Percentiles rank a stretch among this genome's conserved stretches.
Conservation (phyloP, 2,329 filamentous ascomycete genomes). For the Mariannaea elegans region DNA sequence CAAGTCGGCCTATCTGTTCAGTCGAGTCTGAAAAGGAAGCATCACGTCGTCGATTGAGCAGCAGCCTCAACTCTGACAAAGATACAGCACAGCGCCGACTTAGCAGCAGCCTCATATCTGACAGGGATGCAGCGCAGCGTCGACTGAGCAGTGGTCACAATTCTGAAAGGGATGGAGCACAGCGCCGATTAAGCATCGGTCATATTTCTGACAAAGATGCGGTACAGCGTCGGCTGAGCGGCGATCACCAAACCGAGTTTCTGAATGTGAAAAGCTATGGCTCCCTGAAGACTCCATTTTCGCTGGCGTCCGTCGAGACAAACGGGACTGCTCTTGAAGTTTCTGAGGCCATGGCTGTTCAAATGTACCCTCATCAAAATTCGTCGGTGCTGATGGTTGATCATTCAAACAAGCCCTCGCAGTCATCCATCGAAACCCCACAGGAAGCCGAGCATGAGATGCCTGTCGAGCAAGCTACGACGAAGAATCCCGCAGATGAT, state of each 20-base stretch:
- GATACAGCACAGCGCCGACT: neutral
- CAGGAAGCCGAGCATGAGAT: constrained; percentile 33
- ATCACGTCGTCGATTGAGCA: constrained; percentile 14
- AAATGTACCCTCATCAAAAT: constrained; percentile 71
- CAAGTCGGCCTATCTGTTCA: constrained; percentile 15
- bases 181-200: neutral
- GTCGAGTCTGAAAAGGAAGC: constrained; percentile 47
- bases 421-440: constrained; percentile 50
- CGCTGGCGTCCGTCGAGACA: constrained; percentile 68
- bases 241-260: constrained; percentile 63
- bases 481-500: constrained; percentile 49
- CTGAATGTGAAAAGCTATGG: constrained; percentile 62
- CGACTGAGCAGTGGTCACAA: neutral
- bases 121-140: neutral
- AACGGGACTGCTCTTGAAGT: constrained; percentile 69
- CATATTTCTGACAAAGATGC: neutral
- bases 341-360: constrained; percentile 69
- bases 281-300: constrained; percentile 69
- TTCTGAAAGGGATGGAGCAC: neutral
- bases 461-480: constrained; percentile 46
- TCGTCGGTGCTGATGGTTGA: constrained; percentile 70
- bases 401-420: constrained; percentile 61
- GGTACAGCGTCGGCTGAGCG: constrained; percentile 30
- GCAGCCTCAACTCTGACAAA: neutral
- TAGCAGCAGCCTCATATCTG: neutral